Base-by-base conservation (phyloP, 768 basidiomycete genomes). In the Pleurotus giganteus region DNA sequence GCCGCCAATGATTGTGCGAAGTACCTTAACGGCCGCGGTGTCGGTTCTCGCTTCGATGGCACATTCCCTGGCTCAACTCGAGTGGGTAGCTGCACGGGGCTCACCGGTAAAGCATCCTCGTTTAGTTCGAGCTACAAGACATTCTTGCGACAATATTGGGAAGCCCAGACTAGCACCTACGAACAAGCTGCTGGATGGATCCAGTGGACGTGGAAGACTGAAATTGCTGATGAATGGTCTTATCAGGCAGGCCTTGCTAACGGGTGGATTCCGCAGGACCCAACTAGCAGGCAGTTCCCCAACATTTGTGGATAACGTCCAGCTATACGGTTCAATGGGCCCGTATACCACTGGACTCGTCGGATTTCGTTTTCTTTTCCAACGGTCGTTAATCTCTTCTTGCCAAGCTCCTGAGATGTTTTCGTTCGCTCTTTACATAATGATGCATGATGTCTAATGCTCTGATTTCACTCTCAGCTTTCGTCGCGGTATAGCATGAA, bases 201-300 rank as follows among this genome's bases (percentile, higher is more conserved):
- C 21, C 82, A 85, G 66, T 91, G 89, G 90, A 83, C 88, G 1
- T 92, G 90, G 90, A 92, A 92, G 72, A 68, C 89, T 0, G 91
- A 93, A 68, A 71, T 72, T 57, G 86, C 90, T 2, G 89, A 91
- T 58, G 94, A 96, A 55, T 97, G 94, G 94, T 79, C 88, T 0
- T 96, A 96, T 73, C 81, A 89, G 59, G 85, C 88, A 42, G 92
- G 92, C 36, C 74, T 95, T 29, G 67, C 74, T 11, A 78, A 85
- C 57, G 93, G 93, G 19, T 94, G 90, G 91, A 94, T 96, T 65
- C 93, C 94, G 7, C 66, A 76, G 58, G 67, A 79, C 56, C 79
- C 80, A 4, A 78, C 78, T 7, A 60, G 66, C 26, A 67, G 63
- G 37, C 61, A 71, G 62, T 91, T 82, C 69, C 87, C 85, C 13